Evolutionary conservation across 106 monocot species (phyloP).

Genomic region (Agapanthus africanus): DNA sequence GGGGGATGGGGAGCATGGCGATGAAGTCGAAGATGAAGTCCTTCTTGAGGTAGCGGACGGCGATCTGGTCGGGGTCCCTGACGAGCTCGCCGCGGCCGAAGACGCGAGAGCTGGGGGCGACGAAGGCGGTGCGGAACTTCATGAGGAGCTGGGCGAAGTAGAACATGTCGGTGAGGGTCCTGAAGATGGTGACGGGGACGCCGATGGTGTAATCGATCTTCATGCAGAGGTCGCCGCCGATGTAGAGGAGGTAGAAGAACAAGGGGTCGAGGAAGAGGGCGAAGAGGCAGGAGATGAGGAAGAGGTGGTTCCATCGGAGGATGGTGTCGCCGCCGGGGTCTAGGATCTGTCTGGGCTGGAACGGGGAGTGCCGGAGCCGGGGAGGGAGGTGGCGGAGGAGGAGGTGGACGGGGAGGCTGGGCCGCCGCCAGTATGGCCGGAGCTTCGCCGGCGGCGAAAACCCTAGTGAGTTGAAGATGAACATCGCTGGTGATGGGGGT

Average conservation of each 20-base stretch:
- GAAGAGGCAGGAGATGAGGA: slow-evolving; percentile 66
- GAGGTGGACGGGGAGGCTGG: slow-evolving; percentile 1
- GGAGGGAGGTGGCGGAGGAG: slow-evolving; percentile 16
- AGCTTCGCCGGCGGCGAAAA: neutral
- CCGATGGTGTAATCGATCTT: slow-evolving; percentile 40
- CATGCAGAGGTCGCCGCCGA: slow-evolving; percentile 60
- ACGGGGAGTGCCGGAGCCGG: slow-evolving; percentile 10
- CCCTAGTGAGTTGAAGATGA: neutral
- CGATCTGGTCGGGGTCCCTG: slow-evolving; percentile 60
- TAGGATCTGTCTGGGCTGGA: slow-evolving; percentile 52
- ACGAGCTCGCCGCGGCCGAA: slow-evolving; percentile 87
- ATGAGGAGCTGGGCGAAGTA: slow-evolving; percentile 57
- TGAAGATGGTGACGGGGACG: slow-evolving; percentile 46
- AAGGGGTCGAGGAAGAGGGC: slow-evolving; percentile 89
- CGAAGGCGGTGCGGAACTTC: slow-evolving; percentile 86
- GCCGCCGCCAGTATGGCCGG: neutral
- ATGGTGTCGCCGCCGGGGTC: slow-evolving; percentile 67
- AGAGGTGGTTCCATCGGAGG: slow-evolving; percentile 74
- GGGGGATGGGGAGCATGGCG: slow-evolving; percentile 81
- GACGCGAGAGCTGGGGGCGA: slow-evolving; percentile 80
- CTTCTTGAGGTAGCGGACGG: slow-evolving; percentile 48
- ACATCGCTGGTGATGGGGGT: neutral
- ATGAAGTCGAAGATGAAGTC: slow-evolving; percentile 72
- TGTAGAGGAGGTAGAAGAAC: slow-evolving; percentile 66
- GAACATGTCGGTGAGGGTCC: slow-evolving; percentile 63